Percentiles rank a stretch among this genome's conserved stretches.
Conservation (phyloP, 139 green algal genomes). For the Chlorella sp. region DNA sequence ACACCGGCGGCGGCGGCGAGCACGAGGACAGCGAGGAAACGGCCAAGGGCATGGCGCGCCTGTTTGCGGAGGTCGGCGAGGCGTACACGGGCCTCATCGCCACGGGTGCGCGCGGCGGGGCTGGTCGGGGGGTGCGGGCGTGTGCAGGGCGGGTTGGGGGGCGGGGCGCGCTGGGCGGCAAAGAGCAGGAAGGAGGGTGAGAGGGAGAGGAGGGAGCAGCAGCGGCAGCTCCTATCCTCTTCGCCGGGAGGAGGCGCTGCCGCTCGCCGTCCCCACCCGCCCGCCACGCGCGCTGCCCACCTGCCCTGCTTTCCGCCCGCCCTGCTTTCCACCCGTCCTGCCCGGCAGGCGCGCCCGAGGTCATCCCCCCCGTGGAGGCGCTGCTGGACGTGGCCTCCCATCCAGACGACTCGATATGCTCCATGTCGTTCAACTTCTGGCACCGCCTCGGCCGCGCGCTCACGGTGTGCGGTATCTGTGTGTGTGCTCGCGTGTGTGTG, state of each 20-base stretch:
- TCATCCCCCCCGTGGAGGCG: conserved; percentile 75
- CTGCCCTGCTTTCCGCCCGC: background rate
- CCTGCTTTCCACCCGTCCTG: background rate
- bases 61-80: conserved; percentile 94
- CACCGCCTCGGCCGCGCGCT: conserved; percentile 65
- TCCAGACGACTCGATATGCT: conserved; percentile 74
- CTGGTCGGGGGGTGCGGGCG: background rate
- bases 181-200: background rate
- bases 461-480: too few relatives aligned
- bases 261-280: too few relatives aligned
- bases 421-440: conserved; percentile 94
- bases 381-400: conserved; percentile 85
- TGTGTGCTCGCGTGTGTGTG: too few relatives aligned
- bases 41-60: conserved; percentile 86
- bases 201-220: too few relatives aligned
- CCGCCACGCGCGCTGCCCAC: too few relatives aligned
- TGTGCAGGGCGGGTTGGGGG: too few relatives aligned
- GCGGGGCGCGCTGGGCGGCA: background rate
- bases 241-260: too few relatives aligned
- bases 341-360: conserved; percentile 12
- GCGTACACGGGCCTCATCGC: conserved; percentile 80
- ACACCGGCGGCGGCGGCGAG: conserved; percentile 27
- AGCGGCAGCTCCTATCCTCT: too few relatives aligned
- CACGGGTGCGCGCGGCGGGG: conserved; percentile 41
- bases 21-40: conserved; percentile 82